Evolutionary conservation across 2,329 filamentous ascomycete species (phyloP).

Genomic region (Fusarium albosuccineum): DNA sequence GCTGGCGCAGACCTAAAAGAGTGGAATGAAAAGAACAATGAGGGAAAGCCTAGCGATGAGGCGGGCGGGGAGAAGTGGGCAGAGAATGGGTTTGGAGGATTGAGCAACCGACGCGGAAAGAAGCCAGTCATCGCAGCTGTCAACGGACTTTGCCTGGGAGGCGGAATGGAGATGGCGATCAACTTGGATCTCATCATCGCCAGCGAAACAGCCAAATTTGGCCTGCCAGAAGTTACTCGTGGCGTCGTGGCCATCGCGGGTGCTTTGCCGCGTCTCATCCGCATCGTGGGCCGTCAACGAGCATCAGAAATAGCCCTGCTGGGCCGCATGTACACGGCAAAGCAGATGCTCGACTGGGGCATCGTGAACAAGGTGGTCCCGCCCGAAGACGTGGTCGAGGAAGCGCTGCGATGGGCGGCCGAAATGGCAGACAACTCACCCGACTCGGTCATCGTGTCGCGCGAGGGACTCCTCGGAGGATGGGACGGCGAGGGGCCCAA

Average conservation of each 20-base stretch:
- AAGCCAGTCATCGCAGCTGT: conserved; percentile 82
- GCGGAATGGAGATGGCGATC: conserved; percentile 79
- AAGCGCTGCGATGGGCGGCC: conserved; percentile 72
- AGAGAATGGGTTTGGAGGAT: conserved; percentile 67
- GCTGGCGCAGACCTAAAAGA: conserved; percentile 77
- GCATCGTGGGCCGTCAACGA: conserved; percentile 73
- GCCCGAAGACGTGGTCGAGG: conserved; percentile 61
- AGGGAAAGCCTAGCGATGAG: conserved; percentile 11
- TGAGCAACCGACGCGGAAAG: conserved; percentile 73
- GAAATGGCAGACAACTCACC: conserved; percentile 76
- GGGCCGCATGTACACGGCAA: conserved; percentile 70
- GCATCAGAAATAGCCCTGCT: conserved; percentile 79
- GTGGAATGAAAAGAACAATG: conserved; percentile 63
- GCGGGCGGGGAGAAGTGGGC: conserved; percentile 58
- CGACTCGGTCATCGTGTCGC: conserved; percentile 80
- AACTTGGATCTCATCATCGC: conserved; percentile 80
- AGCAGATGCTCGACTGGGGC: conserved; percentile 74
- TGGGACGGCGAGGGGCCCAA: conserved; percentile 78
- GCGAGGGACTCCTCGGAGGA: conserved; percentile 77
- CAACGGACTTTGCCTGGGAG: conserved; percentile 79
- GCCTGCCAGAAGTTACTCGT: conserved; percentile 76
- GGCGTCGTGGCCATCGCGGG: conserved; percentile 79
- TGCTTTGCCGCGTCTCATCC: conserved; percentile 73
- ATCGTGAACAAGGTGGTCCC: conserved; percentile 73
- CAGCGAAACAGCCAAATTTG: conserved; percentile 67